phyloP scores from a whole-genome alignment of 2,329 filamentous ascomycete genomes.

The Pseudopithomyces chartarum region DNA sequence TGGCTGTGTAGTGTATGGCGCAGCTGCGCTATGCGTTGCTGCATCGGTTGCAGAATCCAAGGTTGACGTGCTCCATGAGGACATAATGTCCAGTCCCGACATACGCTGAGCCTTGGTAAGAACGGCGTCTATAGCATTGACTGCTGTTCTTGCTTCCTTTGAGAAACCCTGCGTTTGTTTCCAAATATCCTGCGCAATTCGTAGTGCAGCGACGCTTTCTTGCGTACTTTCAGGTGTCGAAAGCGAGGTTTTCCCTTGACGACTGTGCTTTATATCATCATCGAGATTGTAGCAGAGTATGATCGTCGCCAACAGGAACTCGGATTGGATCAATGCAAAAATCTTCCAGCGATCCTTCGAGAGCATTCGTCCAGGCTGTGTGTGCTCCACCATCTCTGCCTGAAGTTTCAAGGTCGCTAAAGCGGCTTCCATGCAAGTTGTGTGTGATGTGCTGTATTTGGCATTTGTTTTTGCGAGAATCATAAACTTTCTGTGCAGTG shows the following conservation, averaged over 20 bases:
- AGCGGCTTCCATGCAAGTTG: neutral
- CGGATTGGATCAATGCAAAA: neutral
- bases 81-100: neutral
- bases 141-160: neutral
- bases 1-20: neutral
- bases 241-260: neutral
- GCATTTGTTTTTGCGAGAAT: neutral
- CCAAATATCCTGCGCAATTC: neutral
- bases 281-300: neutral
- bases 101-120: neutral
- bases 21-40: neutral
- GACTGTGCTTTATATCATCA: neutral
- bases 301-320: neutral
- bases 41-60: neutral
- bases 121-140: neutral
- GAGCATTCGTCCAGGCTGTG: neutral
- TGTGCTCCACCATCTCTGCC: neutral
- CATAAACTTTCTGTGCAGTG: conserved; percentile 1
- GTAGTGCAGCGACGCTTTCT: neutral
- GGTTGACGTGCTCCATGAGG: neutral
- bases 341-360: neutral
- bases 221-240: neutral
- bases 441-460: neutral
- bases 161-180: neutral
- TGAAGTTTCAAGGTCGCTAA: neutral